A percentile compares a stretch with the other conserved stretches of the same genome.
Evolutionary conservation across 2,329 filamentous ascomycete genomes (phyloP).

Genomic region (Graphilbum fragrans): DNA sequence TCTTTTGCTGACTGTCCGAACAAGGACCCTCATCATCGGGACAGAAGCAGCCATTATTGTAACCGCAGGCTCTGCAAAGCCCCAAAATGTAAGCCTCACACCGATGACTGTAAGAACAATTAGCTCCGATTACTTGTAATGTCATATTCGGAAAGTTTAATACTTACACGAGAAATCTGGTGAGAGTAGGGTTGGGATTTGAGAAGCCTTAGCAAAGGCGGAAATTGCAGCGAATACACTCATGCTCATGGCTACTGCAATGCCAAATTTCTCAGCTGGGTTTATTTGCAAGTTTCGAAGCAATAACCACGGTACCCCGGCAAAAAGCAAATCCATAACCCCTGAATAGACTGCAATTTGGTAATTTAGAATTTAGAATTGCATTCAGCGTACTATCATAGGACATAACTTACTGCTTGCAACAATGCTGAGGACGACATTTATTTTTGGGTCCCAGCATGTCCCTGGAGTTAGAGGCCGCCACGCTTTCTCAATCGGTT

Average conservation of each 20-base stretch:
- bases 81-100: constrained; percentile 10
- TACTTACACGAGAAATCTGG: constrained; percentile 7
- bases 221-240: constrained; percentile 15
- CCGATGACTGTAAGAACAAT: background rate
- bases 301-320: constrained; percentile 19
- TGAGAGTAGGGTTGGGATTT: background rate
- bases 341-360: constrained; percentile 16
- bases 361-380: no score
- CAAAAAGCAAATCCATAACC: constrained; percentile 18
- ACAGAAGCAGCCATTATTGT: constrained; percentile 20
- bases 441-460: constrained; percentile 14
- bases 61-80: constrained; percentile 16
- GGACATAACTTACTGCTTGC: constrained; percentile 13
- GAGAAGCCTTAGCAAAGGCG: constrained; percentile 3
- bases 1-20: constrained; percentile 3
- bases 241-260: constrained; percentile 22
- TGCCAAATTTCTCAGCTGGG: constrained; percentile 19
- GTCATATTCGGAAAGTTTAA: background rate
- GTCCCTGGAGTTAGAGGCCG: constrained; percentile 10
- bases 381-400: no score
- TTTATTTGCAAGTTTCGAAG: constrained; percentile 20
- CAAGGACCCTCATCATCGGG: constrained; percentile 17
- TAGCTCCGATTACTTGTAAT: background rate
- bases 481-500: constrained; percentile 16
- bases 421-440: constrained; percentile 13